Conservation (phyloP, 345 rosid genomes). For the Physaria fendleri region DNA sequence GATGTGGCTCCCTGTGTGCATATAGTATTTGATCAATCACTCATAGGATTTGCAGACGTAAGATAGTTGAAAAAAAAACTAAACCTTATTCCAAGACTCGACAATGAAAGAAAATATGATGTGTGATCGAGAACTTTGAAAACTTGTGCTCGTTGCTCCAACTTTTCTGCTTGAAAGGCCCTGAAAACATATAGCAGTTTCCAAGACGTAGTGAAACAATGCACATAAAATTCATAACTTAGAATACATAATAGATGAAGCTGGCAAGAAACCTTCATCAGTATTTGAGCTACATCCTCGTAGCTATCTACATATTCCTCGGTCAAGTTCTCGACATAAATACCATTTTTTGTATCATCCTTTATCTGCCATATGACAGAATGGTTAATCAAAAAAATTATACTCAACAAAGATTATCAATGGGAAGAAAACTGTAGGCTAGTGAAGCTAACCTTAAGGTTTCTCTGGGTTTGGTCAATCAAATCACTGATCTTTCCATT, state of each 20-base stretch:
- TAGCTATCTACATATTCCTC: slow-evolving; percentile 81
- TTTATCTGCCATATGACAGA: slow-evolving; percentile 45
- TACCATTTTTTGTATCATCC: slow-evolving; percentile 78
- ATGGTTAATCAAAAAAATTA: background rate
- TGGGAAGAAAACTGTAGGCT: background rate
- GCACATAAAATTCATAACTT: background rate
- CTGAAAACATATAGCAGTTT: slow-evolving; percentile 30
- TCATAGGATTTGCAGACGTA: background rate
- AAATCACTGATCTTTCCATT: slow-evolving; percentile 88
- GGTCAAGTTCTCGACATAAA: slow-evolving; percentile 72
- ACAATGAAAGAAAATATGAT: slow-evolving; percentile 36
- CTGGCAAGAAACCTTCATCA: slow-evolving; percentile 65
- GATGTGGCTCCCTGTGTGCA: slow-evolving; percentile 64
- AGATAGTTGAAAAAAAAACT: background rate
- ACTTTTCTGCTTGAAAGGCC: slow-evolving; percentile 93
- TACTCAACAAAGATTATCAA: background rate
- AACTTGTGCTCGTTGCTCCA: slow-evolving; percentile 90
- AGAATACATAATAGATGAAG: background rate
- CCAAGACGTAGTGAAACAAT: background rate
- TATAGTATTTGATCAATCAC: background rate
- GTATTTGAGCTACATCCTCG: slow-evolving; percentile 74
- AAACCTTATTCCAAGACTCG: slow-evolving; percentile 32
- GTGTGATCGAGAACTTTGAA: slow-evolving; percentile 96
- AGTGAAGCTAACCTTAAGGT: slow-evolving; percentile 58
- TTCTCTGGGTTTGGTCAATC: slow-evolving; percentile 85